phyloP scores from a whole-genome alignment of 352 stramenopile species.

The Globisporangium nodosum region DNA sequence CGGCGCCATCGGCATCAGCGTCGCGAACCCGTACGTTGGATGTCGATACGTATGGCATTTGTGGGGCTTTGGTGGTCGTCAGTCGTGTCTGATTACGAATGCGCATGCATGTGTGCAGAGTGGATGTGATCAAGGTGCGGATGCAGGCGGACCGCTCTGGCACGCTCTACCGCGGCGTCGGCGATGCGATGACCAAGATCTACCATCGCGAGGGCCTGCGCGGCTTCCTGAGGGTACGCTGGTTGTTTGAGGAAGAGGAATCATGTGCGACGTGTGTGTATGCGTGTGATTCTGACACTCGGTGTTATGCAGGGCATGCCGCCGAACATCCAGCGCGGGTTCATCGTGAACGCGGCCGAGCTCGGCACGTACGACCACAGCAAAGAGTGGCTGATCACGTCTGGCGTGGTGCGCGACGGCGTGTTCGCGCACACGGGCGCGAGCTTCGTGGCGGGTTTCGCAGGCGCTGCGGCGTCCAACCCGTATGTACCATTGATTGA shows the following conservation, averaged over 20 bases:
- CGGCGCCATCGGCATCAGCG: slow-evolving; percentile 69
- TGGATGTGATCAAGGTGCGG: slow-evolving; percentile 87
- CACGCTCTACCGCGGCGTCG: slow-evolving; percentile 60
- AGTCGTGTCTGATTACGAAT: slow-evolving; percentile 4
- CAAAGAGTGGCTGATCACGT: slow-evolving; percentile 69
- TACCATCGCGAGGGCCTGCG: slow-evolving; percentile 66
- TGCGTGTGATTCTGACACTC: neutral
- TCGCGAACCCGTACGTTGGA: slow-evolving; percentile 78
- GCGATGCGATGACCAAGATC: slow-evolving; percentile 64
- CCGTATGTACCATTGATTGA: slow-evolving; percentile 26
- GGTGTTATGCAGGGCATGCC: slow-evolving; percentile 43
- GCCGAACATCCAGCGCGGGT: slow-evolving; percentile 81
- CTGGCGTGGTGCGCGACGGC: slow-evolving; percentile 50
- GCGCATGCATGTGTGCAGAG: slow-evolving; percentile 19
- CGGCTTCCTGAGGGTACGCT: slow-evolving; percentile 52
- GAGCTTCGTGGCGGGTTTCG: slow-evolving; percentile 74
- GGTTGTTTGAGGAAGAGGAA: neutral
- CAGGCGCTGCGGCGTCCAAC: slow-evolving; percentile 64
- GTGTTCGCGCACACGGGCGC: slow-evolving; percentile 67
- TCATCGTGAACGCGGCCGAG: slow-evolving; percentile 84
- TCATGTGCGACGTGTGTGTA: neutral
- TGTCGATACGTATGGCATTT: neutral
- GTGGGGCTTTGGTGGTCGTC: slow-evolving; percentile 3
- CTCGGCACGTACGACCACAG: slow-evolving; percentile 86
- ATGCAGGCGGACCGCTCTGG: slow-evolving; percentile 79